Base-by-base conservation (phyloP, 75 land plant genomes). In the Picea glauca region DNA sequence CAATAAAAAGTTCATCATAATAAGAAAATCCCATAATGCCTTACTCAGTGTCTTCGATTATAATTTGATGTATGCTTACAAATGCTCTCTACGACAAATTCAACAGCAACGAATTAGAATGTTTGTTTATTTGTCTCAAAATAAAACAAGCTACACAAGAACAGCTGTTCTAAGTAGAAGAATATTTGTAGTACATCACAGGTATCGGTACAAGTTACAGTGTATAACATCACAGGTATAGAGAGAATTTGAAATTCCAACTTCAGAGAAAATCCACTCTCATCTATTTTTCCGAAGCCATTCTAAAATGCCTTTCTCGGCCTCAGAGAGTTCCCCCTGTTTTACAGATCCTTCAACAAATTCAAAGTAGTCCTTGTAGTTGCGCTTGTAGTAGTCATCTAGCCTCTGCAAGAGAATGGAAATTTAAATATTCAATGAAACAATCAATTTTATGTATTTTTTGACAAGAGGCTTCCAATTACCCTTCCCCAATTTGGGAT, bases 351-450 rank as follows among this genome's bases (percentile, higher is more conserved):
- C 95, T 85, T 89, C 93, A 13, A 86, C 79, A 58, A 94, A 87
- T 60, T 88, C 95, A 79, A 94, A 94, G 77, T 94, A 94, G 33
- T 93, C 98, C 77, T 86, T 92, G 88, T 89, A 94, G 80, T 94
- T 94, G 74, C 95, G 77, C 83, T 88, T 93, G 88, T 94, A 91
- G 74, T 83, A 94, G 60, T 82, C 89, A 62, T 93, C 93, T 81
- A 94, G 76, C 86, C 98, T 89, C 98, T 94, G 89, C 32, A 58
- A 77, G 21, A 31, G 62, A 13, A 57, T 31, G 5, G 9, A 15
- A 38, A 23, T 30, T 61, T 32, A 66, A 26, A n/a, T 14, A 18
- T 18, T 23, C 56, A 21, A 9, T 9, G 17, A 64, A 23, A 9
- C 66, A 21, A 14, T 64, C 67, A 64, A 23, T 21, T 64, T 8